Conservation (phyloP, 2,329 filamentous ascomycete genomes). For the Colletotrichum somersetense region DNA sequence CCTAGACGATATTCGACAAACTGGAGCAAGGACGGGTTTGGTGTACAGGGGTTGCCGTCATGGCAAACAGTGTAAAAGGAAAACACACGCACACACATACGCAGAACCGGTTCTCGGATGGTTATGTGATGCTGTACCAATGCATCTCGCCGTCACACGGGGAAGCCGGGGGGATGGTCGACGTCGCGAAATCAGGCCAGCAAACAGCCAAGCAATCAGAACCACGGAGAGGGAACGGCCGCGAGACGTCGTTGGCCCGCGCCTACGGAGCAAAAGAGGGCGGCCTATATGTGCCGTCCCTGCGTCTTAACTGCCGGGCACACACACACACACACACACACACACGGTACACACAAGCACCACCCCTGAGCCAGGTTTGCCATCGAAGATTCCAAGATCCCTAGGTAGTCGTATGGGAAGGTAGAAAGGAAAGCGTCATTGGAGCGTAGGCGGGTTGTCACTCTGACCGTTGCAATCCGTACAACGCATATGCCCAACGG, state of each 20-base stretch:
- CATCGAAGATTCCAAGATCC: slow-evolving; percentile 10
- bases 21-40: neutral
- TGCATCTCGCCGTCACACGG: neutral
- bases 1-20: neutral
- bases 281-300: slow-evolving; percentile 33
- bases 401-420: neutral
- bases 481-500: neutral
- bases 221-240: neutral
- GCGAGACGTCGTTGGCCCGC: slow-evolving; percentile 29
- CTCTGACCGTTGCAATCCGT: neutral
- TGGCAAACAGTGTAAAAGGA: neutral
- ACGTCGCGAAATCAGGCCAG: neutral
- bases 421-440: slow-evolving; percentile 20
- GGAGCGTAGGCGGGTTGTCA: neutral
- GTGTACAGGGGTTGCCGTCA: neutral
- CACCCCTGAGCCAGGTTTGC: slow-evolving; percentile 18
- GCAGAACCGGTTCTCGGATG: slow-evolving; percentile 5
- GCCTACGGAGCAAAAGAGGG: neutral
- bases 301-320: slow-evolving; percentile 41
- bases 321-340: too few species aligned
- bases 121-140: neutral
- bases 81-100: neutral
- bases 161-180: neutral
- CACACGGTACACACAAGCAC: neutral
- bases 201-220: slow-evolving; percentile 1